Base-by-base conservation (phyloP, 2,329 filamentous ascomycete species). In the Drechslera avenae region DNA sequence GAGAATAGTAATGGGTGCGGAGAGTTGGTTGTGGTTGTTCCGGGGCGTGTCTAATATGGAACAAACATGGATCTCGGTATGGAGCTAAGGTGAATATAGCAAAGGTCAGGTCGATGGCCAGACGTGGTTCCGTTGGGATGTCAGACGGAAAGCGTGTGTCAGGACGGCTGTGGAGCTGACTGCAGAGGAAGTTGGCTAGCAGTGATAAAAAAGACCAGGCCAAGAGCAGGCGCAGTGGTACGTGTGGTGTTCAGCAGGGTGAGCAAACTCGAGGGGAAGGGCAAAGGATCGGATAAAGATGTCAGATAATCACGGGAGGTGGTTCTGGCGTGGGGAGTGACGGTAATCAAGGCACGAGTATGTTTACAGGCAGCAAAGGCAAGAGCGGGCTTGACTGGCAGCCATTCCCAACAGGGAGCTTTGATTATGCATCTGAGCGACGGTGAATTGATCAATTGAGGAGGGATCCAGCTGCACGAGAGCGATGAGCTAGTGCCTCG, bases 391-490 rank as follows among this genome's bases (percentile, higher is more conserved):
- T 61, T 55, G 56, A 52, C 59, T 52, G 56, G 52, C 60, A 54
- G 50, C 56, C 57, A 54, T 60, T 59, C 64, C 67, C 59, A 68
- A 67, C 58, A 50, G 60, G 60, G 66, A 57, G 46, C 36, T 49
- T 62, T 57, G 63, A 63, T 66, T 69, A 67, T 67, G 66, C 68
- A 66, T 62, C 56, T 63, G 63, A 62, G 60, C 60, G 63, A 64
- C 66, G 57, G 68, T 66, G 65, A 67, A 69, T 64, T 66, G 68
- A 66, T 69, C 65, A 64, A 68, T 58, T 62, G 62, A 63, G 55
- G 59, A 57, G 55, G 48, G 59, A 59, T 58, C 52, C 63, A 62
- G 65, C 62, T 63, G 63, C 54, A 61, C 54, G 58, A 69, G 61
- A 54, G 63, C 52, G 46, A 64, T 64, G 62, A 55, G 57, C 67